Percentiles rank a stretch among this genome's conserved stretches.
These are phyloP conservation scores for Cyclotella choctawhatcheeana DNA, from an alignment of 108 stramenopile species.

Conservation along the genomic window DNA sequence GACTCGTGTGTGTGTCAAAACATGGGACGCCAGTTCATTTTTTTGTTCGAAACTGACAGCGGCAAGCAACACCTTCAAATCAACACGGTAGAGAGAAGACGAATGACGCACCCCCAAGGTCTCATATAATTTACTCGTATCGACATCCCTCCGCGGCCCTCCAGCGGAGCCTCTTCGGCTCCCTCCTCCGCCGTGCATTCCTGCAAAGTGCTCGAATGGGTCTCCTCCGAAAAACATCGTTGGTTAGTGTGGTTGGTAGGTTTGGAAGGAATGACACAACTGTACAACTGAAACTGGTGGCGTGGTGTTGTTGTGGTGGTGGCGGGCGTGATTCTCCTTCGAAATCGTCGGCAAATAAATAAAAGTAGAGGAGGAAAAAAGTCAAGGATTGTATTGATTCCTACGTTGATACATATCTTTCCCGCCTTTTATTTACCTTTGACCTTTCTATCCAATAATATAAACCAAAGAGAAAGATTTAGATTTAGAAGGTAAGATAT, in stretches of 20 bases:
- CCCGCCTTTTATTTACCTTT: conserved; percentile 6
- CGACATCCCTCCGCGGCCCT: conserved; percentile 56
- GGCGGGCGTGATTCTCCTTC: neutral
- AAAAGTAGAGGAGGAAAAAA: neutral
- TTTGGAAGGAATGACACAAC: neutral
- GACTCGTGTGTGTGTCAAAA: too few relatives aligned
- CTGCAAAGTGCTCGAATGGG: conserved; percentile 84
- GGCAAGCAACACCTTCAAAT: too few relatives aligned
- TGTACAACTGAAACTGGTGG: too few relatives aligned
- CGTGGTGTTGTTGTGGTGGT: neutral
- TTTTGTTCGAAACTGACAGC: too few relatives aligned
- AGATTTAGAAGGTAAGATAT: neutral
- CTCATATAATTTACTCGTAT: conserved; percentile 86
- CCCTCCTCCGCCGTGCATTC: conserved; percentile 56
- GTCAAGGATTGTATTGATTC: neutral
- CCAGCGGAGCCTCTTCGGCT: conserved; percentile 44
- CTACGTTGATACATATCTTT: neutral
- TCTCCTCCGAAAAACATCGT: conserved; percentile 88
- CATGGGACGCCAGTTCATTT: too few relatives aligned
- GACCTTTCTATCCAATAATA: neutral
- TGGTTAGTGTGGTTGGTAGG: neutral
- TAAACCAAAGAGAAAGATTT: neutral
- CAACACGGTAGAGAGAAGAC: neutral
- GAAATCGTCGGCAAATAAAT: neutral
- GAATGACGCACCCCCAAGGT: conserved; percentile 79